phyloP scores from a whole-genome alignment of 2,329 filamentous ascomycete genomes.

The Simplicillium sp. region DNA sequence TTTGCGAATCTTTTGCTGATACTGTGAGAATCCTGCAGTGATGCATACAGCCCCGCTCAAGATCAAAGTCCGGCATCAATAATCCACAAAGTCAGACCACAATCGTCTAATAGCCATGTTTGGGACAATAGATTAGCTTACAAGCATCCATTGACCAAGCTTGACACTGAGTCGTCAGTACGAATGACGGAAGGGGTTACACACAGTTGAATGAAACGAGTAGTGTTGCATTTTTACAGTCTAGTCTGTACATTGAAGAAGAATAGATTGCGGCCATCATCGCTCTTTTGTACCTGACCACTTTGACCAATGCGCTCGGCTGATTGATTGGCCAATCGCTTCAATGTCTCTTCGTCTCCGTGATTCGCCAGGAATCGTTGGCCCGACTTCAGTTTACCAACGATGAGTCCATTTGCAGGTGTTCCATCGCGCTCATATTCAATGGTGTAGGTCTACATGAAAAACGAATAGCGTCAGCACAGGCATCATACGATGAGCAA shows the following conservation, averaged over 20 bases:
- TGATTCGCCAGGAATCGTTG: conserved; percentile 18
- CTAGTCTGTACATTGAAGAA: conserved; percentile 7
- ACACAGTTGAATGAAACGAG: too few relatives aligned
- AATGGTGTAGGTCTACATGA: conserved; percentile 19
- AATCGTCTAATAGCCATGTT: too few relatives aligned
- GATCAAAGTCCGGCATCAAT: too few relatives aligned
- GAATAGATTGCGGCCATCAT: conserved; percentile 11
- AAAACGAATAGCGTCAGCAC: neutral
- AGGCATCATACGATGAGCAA: too few relatives aligned
- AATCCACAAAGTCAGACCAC: too few relatives aligned
- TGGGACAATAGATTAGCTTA: too few relatives aligned
- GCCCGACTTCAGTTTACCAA: conserved; percentile 12
- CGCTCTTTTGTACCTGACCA: conserved; percentile 4
- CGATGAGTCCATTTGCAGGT: conserved; percentile 11
- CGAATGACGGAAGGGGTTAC: too few relatives aligned
- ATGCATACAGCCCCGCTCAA: too few relatives aligned
- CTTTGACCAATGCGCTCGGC: conserved; percentile 13
- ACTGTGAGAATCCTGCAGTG: too few relatives aligned
- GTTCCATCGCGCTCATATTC: conserved; percentile 16
- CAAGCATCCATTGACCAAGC: too few relatives aligned
- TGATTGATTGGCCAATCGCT: conserved; percentile 7
- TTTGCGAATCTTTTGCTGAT: too few relatives aligned
- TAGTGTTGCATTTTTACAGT: conserved; percentile 3
- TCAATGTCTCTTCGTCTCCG: conserved; percentile 11
- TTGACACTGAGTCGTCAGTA: too few relatives aligned